Percentiles rank a stretch among this genome's conserved stretches.
Conservation (phyloP, 331 rosid species). For the Phaseolus coccineus region DNA sequence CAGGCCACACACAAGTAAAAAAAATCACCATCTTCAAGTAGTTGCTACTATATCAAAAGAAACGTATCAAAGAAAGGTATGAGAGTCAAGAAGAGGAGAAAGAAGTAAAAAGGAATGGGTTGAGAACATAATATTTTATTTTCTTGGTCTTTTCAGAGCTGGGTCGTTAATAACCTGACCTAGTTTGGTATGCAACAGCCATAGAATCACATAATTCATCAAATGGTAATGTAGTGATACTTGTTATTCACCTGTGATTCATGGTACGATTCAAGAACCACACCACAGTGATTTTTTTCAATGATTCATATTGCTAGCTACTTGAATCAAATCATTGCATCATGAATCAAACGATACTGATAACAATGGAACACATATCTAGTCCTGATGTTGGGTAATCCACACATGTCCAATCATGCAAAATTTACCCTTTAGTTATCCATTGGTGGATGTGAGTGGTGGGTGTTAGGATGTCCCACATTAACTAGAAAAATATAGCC, state of each 20-base stretch:
- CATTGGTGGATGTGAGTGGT: not conserved
- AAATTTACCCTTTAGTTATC: not conserved
- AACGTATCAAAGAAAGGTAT: not conserved
- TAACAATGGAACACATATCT: not conserved
- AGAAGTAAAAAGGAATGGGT: not conserved
- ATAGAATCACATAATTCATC: not conserved
- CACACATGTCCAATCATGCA: not conserved
- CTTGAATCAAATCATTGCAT: not conserved
- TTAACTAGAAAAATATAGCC: not conserved
- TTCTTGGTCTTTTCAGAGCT: not conserved
- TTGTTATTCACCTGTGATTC: not conserved
- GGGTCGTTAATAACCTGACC: not conserved
- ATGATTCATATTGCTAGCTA: not conserved
- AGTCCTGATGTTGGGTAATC: constrained; percentile 5
- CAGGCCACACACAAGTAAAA: not conserved
- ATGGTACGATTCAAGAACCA: not conserved
- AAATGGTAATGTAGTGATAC: not conserved
- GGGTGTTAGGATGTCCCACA: not conserved
- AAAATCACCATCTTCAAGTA: not conserved
- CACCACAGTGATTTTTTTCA: not conserved
- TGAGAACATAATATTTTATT: too few relatives aligned
- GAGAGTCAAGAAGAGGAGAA: not conserved
- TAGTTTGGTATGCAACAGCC: not conserved
- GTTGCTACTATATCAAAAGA: not conserved
- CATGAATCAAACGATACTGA: not conserved